Base-by-base conservation (phyloP, 2,329 filamentous ascomycete species). In the Lithohypha guttulata region DNA sequence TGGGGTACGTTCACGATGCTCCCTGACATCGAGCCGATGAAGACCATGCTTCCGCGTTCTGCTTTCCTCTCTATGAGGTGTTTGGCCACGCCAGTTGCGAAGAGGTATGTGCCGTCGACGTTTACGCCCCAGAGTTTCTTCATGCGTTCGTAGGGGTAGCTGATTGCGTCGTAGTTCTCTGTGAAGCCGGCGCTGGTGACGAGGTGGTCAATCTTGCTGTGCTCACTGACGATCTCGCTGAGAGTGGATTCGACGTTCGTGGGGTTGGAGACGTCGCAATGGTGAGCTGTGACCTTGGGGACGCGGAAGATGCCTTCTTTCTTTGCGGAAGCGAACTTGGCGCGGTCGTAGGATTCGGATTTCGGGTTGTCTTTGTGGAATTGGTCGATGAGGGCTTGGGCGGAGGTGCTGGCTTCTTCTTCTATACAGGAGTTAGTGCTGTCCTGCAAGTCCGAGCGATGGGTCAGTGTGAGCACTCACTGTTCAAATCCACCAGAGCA, bases 111-210 rank as follows among this genome's bases (percentile, higher is more conserved):
- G 1, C 59, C 60, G 41, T 83, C 84, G 1, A 96, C 86, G 50
- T 95, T 94, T 57, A 95, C 89, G 34, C 77, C 79, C 85, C 85
- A 95, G 11, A 96, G 77, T 69, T 93, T 93, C 62, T 87, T 78
- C 62, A 95, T 80, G 49, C 87, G 81, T 52, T 94, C 85, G 51
- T 87, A 77, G 1, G 87, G 87, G 64, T 96, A 96, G 51, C 79
- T 78, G 54, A 87, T 81, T 32, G 89, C 89, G 54, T 93, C 81
- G 56, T 86, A 93, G 68, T 95, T 95, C 68, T 95, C 89, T 10
- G 84, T 91, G 66, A 96, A 94, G 31, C 89, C 89, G 34, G 89
- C 89, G n/a, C 85, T 93, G 18, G 89, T 95, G 53, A 96, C 87
- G 18, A 96, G 73, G 62, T 84, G 80, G 64, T 94, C 86, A 52